Evolutionary conservation across 805 yeast genomes (phyloP).

Genomic region (Yamadazyma ubonensis): DNA sequence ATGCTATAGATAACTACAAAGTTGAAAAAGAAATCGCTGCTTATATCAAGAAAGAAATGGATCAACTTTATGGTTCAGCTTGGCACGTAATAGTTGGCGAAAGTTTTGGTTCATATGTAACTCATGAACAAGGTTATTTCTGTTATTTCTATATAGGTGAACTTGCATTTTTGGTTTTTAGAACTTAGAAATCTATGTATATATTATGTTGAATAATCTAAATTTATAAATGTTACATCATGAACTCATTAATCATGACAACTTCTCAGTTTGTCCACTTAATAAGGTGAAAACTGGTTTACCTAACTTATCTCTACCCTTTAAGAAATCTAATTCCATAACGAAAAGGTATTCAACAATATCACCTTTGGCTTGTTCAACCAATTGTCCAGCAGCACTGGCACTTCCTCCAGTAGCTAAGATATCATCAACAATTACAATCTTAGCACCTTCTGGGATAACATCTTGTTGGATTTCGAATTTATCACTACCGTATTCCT

Average conservation of each 20-base stretch:
- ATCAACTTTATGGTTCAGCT: constrained; percentile 60
- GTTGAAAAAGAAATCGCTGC: constrained; percentile 66
- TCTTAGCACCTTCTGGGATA: constrained; percentile 75
- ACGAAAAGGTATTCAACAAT: constrained; percentile 82
- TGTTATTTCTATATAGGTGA: constrained; percentile 70
- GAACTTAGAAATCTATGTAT: constrained; percentile 47
- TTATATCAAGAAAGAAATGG: constrained; percentile 63
- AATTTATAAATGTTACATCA: not conserved
- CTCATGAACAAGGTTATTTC: constrained; percentile 74
- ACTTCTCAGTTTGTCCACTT: constrained; percentile 70
- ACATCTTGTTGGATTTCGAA: constrained; percentile 87
- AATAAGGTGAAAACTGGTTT: constrained; percentile 90
- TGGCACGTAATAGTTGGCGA: constrained; percentile 85
- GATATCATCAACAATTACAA: constrained; percentile 90
- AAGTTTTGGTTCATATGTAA: constrained; percentile 75
- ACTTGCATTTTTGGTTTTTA: constrained; percentile 66
- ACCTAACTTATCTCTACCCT: constrained; percentile 84
- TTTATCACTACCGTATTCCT: constrained; percentile 90
- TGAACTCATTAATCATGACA: constrained; percentile 7
- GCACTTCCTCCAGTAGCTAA: constrained; percentile 99
- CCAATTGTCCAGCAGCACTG: constrained; percentile 85
- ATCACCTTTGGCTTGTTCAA: constrained; percentile 62
- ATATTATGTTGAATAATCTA: constrained; percentile 4
- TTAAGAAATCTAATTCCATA: constrained; percentile 91
- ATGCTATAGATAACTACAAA: constrained; percentile 43